These are phyloP conservation scores for Lentinula raphanica DNA, from an alignment of 768 basidiomycete genomes.

Conservation along the genomic window DNA sequence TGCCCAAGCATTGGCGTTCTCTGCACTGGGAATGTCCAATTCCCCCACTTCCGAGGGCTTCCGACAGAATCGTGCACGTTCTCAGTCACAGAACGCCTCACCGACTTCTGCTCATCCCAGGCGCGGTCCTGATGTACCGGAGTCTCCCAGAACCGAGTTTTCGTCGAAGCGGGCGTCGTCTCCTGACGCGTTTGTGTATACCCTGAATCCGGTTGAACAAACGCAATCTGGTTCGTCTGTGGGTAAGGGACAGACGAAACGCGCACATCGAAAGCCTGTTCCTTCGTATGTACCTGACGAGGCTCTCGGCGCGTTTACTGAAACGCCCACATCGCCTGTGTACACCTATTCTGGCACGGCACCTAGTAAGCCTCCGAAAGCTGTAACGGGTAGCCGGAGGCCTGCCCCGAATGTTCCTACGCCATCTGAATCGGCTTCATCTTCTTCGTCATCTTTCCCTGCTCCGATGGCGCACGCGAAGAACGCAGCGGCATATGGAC, in stretches of 20 bases:
- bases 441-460: neutral
- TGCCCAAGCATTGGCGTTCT: neutral
- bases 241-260: neutral
- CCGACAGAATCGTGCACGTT: neutral
- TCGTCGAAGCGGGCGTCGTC: slow-evolving; percentile 1
- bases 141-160: neutral
- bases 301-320: neutral
- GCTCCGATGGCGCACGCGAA: neutral
- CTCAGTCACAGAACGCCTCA: neutral
- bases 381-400: neutral
- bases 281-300: slow-evolving; percentile 5
- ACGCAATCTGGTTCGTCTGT: neutral
- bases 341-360: slow-evolving; percentile 3
- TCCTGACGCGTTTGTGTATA: slow-evolving; percentile 3
- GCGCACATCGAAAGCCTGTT: slow-evolving; percentile 2
- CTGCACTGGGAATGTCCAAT: neutral
- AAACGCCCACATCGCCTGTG: neutral
- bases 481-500: neutral
- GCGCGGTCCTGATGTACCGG: neutral
- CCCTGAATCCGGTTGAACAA: neutral
- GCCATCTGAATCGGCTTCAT: neutral
- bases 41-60: neutral
- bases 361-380: neutral
- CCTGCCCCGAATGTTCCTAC: neutral
- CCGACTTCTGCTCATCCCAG: neutral